A percentile compares a stretch with the other conserved stretches of the same genome.
These are phyloP conservation scores for Euphorbia schlechtendalii DNA, from an alignment of 441 rosid species.

Conservation along the genomic window DNA sequence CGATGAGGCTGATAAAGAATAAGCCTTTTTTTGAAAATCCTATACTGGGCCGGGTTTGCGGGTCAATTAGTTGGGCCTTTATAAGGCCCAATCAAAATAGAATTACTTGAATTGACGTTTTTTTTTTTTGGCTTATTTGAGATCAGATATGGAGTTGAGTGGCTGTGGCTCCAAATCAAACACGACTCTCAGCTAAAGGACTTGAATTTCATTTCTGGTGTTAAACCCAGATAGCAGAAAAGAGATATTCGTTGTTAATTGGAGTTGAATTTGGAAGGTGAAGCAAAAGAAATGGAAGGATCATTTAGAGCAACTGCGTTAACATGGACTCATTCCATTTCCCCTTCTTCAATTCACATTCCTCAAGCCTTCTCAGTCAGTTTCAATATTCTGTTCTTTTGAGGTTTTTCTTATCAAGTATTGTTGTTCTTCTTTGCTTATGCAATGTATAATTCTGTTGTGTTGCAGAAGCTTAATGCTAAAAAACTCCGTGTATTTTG, in stretches of 20 bases:
- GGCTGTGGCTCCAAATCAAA: slow-evolving; percentile 41
- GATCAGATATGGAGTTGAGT: slow-evolving; percentile 15
- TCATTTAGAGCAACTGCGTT: slow-evolving; percentile 40
- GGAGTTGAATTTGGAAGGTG: not conserved
- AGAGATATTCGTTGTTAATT: not conserved
- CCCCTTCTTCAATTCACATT: slow-evolving; percentile 37
- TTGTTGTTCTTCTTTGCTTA: not conserved
- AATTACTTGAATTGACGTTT: not conserved
- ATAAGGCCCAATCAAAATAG: slow-evolving; percentile 3
- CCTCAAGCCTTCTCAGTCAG: slow-evolving; percentile 38
- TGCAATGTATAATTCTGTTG: slow-evolving; percentile 6
- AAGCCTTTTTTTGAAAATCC: slow-evolving; percentile 7
- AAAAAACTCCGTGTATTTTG: slow-evolving; percentile 41
- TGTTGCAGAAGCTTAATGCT: slow-evolving; percentile 30
- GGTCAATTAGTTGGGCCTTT: not conserved
- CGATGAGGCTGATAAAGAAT: not conserved
- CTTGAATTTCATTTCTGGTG: slow-evolving; percentile 2
- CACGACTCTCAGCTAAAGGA: slow-evolving; percentile 23
- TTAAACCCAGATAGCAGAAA: not conserved
- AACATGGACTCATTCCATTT: slow-evolving; percentile 47
- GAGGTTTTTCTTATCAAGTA: not conserved
- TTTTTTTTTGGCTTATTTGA: slow-evolving; percentile 4
- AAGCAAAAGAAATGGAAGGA: slow-evolving; percentile 43
- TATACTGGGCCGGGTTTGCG: not conserved
- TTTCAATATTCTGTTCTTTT: not conserved